Evolutionary conservation across 176 grass and related monocot species (phyloP).

Genomic region (Musa itinerans): DNA sequence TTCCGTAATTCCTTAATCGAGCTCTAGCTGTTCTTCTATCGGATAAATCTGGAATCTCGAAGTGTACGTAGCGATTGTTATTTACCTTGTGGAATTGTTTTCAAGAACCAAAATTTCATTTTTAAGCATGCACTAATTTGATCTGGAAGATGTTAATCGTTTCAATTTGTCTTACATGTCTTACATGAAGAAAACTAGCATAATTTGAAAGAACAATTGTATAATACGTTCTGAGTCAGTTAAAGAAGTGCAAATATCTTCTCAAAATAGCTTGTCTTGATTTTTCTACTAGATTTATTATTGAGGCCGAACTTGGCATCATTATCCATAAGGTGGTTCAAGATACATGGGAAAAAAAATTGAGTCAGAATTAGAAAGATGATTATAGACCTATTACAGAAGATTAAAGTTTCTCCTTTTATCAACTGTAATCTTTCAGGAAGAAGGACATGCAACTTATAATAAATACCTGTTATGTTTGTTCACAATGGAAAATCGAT

Average conservation of each 20-base stretch:
- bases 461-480: neutral
- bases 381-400: no score
- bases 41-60: no score
- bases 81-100: no score
- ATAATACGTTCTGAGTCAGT: neutral
- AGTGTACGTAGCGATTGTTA: no score
- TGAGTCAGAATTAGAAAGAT: no score
- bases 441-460: neutral
- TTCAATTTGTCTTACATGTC: neutral
- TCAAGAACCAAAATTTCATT: no score
- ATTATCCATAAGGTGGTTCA: no score
- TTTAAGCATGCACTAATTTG: no score
- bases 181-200: neutral
- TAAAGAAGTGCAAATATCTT: neutral
- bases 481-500: neutral
- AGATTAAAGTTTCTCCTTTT: no score
- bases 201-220: neutral
- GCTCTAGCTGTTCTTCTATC: no score
- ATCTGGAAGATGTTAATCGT: neutral
- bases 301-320: neutral
- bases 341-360: no score
- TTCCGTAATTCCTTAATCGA: neutral
- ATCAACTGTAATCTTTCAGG: no score
- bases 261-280: neutral
- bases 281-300: neutral